These are phyloP conservation scores for Trichaptum fuscoviolaceum DNA, from an alignment of 768 basidiomycete species.

Conservation along the genomic window DNA sequence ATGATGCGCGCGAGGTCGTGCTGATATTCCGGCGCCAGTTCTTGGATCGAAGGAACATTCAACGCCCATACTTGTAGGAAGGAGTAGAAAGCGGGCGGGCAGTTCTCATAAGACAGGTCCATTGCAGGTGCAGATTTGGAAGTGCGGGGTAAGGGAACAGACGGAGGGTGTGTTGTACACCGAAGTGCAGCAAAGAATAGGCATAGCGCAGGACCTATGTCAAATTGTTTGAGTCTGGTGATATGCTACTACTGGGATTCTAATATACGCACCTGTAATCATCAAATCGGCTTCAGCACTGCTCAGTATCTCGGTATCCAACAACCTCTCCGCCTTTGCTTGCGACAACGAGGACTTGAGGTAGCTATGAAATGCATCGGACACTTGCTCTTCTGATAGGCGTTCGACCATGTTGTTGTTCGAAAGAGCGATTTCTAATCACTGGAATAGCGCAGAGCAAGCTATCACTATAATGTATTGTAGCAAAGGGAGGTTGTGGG, in stretches of 20 bases:
- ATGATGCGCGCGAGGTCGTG: constrained; percentile 82
- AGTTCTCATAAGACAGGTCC: constrained; percentile 61
- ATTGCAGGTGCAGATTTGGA: constrained; percentile 43
- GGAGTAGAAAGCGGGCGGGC: constrained; percentile 59
- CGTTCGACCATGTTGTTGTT: constrained; percentile 21
- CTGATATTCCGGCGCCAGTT: constrained; percentile 55
- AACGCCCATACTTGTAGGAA: constrained; percentile 73
- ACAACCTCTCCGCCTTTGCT: constrained; percentile 68
- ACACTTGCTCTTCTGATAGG: constrained; percentile 61
- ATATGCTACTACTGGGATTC: neutral
- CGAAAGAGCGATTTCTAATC: neutral
- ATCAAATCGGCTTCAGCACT: constrained; percentile 81
- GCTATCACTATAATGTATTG: too few species aligned
- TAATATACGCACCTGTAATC: constrained; percentile 61
- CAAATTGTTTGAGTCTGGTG: neutral
- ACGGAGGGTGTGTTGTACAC: constrained; percentile 69
- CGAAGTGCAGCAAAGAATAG: constrained; percentile 82
- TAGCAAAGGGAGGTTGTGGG: neutral
- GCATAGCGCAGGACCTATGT: constrained; percentile 69
- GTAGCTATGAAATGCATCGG: constrained; percentile 79
- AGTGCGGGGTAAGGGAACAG: constrained; percentile 68
- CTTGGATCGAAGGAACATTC: constrained; percentile 60
- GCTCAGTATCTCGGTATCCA: constrained; percentile 68
- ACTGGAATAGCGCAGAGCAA: neutral
- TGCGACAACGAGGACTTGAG: constrained; percentile 70